Percentiles rank a stretch among this genome's conserved stretches.
Evolutionary conservation across 805 yeast genomes (phyloP).

Genomic region (Priceomyces haplophilus): DNA sequence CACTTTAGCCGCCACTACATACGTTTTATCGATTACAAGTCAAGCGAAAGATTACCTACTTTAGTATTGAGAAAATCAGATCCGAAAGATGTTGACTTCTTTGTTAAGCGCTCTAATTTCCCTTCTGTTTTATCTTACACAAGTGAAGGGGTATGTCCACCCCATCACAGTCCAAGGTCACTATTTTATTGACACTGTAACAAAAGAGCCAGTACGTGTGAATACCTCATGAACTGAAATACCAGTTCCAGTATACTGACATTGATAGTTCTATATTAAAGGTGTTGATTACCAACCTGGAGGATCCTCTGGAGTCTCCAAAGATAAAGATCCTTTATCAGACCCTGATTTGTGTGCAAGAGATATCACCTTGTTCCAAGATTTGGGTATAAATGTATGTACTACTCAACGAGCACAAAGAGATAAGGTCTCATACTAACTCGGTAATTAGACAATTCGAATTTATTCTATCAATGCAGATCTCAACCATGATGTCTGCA

Average conservation of each 20-base stretch:
- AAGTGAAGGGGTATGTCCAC: conserved; percentile 35
- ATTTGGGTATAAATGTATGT: conserved; percentile 66
- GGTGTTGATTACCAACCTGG: conserved; percentile 98
- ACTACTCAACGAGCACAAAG: neutral
- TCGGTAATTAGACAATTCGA: conserved; percentile 54
- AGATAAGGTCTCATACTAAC: conserved; percentile 12
- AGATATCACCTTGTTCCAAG: conserved; percentile 77
- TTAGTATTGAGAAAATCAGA: neutral
- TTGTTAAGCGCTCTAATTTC: neutral
- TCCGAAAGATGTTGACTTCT: neutral
- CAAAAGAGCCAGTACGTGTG: conserved; percentile 61
- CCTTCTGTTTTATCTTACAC: neutral
- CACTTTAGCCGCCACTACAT: neutral
- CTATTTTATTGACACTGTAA: conserved; percentile 71
- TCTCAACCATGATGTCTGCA: conserved; percentile 81
- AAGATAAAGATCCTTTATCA: conserved; percentile 67
- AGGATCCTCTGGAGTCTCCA: conserved; percentile 75
- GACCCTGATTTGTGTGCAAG: conserved; percentile 71
- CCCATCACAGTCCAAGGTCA: conserved; percentile 70
- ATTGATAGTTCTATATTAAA: conserved; percentile 59
- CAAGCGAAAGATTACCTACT: neutral
- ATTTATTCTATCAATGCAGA: conserved; percentile 84
- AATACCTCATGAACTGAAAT: neutral
- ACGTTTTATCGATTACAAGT: neutral
- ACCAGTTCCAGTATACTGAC: neutral